phyloP scores from a whole-genome alignment of 2,329 filamentous ascomycete genomes.

The Cytospora piceae region DNA sequence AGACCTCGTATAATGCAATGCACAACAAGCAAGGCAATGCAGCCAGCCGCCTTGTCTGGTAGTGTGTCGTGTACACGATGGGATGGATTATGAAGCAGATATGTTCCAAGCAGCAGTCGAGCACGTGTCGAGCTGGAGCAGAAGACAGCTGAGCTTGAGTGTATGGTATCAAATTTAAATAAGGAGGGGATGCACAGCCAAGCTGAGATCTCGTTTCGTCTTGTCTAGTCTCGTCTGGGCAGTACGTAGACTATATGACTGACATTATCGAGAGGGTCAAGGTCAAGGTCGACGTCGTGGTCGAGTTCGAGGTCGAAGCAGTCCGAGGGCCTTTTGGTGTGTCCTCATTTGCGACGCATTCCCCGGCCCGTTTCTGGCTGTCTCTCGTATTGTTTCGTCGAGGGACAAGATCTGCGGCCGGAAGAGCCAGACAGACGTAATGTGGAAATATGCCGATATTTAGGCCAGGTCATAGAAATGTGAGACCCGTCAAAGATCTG shows the following conservation, averaged over 20 bases:
- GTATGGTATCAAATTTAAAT: not conserved
- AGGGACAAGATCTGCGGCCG: not conserved
- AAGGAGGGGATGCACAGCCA: constrained; percentile 8
- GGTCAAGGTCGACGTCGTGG: not conserved
- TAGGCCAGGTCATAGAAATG: not conserved
- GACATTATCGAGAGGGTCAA: constrained; percentile 18
- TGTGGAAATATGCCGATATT: not conserved
- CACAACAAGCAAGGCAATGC: constrained; percentile 24
- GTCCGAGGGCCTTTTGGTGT: not conserved
- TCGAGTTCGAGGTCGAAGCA: not conserved
- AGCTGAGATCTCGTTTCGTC: constrained; percentile 15
- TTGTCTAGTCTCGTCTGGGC: constrained; percentile 20
- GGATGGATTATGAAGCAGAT: constrained; percentile 10
- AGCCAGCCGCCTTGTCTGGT: constrained; percentile 13
- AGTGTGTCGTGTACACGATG: constrained; percentile 15
- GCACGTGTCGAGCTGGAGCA: constrained; percentile 13
- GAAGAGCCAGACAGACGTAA: not conserved
- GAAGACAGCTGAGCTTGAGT: not conserved
- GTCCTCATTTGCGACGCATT: constrained; percentile 3
- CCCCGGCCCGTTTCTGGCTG: constrained; percentile 1
- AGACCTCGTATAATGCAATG: constrained; percentile 9
- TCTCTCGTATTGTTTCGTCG: not conserved
- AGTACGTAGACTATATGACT: constrained; percentile 17
- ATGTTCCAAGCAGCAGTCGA: constrained; percentile 9
- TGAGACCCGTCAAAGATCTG: not conserved